phyloP scores from a whole-genome alignment of 2,329 filamentous ascomycete species.

The Trichoderma sp. region DNA sequence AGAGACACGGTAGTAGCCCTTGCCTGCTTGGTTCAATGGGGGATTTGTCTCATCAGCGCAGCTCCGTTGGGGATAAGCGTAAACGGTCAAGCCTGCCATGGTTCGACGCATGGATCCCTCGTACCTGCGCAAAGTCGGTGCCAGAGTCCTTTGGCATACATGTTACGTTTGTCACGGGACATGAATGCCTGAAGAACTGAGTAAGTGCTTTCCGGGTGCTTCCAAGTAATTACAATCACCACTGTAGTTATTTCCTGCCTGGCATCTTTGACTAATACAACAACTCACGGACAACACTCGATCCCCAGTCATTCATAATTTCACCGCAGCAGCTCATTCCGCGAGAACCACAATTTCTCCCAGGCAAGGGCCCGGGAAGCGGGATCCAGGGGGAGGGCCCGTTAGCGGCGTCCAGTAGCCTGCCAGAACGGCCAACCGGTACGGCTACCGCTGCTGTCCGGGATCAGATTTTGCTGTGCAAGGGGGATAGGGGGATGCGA shows the following conservation, averaged over 20 bases:
- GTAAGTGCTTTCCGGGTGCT: neutral
- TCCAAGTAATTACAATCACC: neutral
- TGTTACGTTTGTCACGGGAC: constrained; percentile 8
- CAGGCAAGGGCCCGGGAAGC: constrained; percentile 15
- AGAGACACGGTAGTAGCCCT: neutral
- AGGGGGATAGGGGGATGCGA: neutral
- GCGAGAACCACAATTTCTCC: neutral
- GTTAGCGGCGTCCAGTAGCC: neutral
- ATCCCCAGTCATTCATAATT: neutral
- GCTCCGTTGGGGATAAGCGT: neutral
- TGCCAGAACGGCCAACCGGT: constrained; percentile 1
- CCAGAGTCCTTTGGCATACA: neutral
- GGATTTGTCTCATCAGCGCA: neutral
- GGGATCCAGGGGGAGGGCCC: constrained; percentile 10
- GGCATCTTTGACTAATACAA: neutral
- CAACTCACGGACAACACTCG: neutral
- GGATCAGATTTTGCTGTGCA: neutral
- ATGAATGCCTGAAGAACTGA: neutral
- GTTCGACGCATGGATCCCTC: neutral
- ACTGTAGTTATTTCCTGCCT: neutral
- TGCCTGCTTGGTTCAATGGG: neutral
- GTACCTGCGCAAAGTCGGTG: neutral
- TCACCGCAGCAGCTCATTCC: neutral
- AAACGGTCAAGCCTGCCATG: neutral
- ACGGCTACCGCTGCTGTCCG: neutral